phyloP scores from a whole-genome alignment of 768 basidiomycete species.

The Kwoniella sp. region DNA sequence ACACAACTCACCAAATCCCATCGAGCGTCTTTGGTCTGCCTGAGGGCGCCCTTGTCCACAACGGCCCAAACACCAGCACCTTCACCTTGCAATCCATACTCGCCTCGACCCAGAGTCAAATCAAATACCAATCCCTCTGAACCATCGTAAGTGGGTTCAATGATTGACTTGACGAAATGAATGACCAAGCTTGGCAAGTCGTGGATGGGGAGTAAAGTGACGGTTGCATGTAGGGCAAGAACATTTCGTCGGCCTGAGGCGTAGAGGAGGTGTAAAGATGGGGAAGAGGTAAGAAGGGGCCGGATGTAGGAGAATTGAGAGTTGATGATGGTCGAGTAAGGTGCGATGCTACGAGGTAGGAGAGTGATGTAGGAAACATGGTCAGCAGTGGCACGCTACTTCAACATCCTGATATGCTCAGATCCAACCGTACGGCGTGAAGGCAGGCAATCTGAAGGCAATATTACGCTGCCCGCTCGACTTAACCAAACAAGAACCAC shows the following conservation, averaged over 20 bases:
- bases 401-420: too few species aligned
- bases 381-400: too few species aligned
- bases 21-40: constrained; percentile 67
- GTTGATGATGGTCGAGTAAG: constrained; percentile 64
- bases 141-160: constrained; percentile 74
- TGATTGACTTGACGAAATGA: constrained; percentile 65
- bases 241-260: constrained; percentile 82
- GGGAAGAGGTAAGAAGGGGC: constrained; percentile 37
- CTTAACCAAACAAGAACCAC: too few species aligned
- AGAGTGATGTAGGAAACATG: too few species aligned
- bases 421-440: too few species aligned
- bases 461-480: too few species aligned
- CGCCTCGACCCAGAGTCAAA: constrained; percentile 65
- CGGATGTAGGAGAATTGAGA: constrained; percentile 68
- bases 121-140: constrained; percentile 74
- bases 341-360: constrained; percentile 61
- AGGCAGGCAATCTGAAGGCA: too few species aligned
- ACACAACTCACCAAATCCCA: constrained; percentile 87
- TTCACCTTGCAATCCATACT: constrained; percentile 60
- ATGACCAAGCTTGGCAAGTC: constrained; percentile 71
- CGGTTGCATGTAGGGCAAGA: constrained; percentile 74
- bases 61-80: constrained; percentile 79
- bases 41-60: constrained; percentile 76
- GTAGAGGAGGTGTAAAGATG: constrained; percentile 67
- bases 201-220: constrained; percentile 78